These are phyloP conservation scores for Phytophthora pisi DNA, from an alignment of 352 stramenopile genomes.

Conservation along the genomic window DNA sequence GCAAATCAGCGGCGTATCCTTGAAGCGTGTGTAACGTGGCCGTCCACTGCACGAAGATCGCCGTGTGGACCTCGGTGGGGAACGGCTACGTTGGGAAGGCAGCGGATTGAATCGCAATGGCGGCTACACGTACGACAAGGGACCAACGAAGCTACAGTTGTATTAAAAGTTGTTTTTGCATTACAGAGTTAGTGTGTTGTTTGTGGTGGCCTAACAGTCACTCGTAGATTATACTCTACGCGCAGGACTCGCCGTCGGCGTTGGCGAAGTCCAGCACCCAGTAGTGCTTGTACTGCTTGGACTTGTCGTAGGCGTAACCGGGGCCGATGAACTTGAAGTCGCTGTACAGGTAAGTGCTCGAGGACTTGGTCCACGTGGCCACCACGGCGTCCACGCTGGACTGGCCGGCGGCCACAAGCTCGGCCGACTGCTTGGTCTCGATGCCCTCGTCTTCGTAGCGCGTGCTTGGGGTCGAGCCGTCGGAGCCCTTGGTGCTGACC, in stretches of 20 bases:
- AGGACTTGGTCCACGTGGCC: slow-evolving; percentile 47
- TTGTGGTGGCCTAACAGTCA: background rate
- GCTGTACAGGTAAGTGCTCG: slow-evolving; percentile 39
- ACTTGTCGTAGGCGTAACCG: slow-evolving; percentile 33
- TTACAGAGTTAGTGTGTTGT: background rate
- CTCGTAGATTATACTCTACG: slow-evolving; percentile 2
- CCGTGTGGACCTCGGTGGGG: slow-evolving; percentile 2
- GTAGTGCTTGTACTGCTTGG: slow-evolving; percentile 36
- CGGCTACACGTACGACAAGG: background rate
- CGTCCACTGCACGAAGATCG: background rate
- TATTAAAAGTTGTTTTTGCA: background rate
- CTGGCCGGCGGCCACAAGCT: slow-evolving; percentile 52
- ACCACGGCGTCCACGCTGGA: slow-evolving; percentile 33
- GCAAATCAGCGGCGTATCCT: slow-evolving; percentile 21
- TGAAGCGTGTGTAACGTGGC: slow-evolving; percentile 20
- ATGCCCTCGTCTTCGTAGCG: slow-evolving; percentile 36
- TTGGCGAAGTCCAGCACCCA: slow-evolving; percentile 40
- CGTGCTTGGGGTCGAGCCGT: slow-evolving; percentile 36
- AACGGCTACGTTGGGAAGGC: background rate
- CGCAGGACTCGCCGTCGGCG: slow-evolving; percentile 19
- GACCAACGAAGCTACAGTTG: background rate
- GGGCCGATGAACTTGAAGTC: slow-evolving; percentile 35
- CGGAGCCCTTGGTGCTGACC: slow-evolving; percentile 34
- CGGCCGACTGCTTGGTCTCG: slow-evolving; percentile 22
- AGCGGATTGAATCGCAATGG: background rate